Percentiles rank a stretch among this genome's conserved stretches.
Conservation (phyloP, 1,139 yeast species). For the Pichia sp. region DNA sequence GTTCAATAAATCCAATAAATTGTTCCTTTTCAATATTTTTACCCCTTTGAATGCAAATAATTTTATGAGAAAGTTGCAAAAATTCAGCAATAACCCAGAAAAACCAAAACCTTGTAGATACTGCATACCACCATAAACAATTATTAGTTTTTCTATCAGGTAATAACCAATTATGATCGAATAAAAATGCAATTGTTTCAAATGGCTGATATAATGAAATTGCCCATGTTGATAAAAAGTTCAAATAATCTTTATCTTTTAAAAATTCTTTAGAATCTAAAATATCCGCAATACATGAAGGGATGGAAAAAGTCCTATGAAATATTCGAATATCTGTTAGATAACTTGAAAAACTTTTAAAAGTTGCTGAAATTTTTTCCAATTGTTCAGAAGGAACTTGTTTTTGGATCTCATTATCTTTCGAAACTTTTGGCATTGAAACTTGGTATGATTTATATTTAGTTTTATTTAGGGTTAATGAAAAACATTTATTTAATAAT, state of each 20-base stretch:
- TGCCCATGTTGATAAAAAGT: constrained; percentile 25
- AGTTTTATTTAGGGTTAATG: background rate
- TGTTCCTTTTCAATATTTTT: constrained; percentile 9
- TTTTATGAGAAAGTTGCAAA: constrained; percentile 5
- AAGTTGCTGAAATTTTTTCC: background rate
- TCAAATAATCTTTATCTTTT: constrained; percentile 17
- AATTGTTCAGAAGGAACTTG: background rate
- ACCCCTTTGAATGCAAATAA: constrained; percentile 1
- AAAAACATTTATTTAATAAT: background rate
- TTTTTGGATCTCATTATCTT: background rate
- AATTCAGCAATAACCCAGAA: constrained; percentile 44
- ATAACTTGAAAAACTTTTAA: constrained; percentile 36
- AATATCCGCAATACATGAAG: constrained; percentile 40
- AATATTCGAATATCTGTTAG: constrained; percentile 49
- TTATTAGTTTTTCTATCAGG: constrained; percentile 32
- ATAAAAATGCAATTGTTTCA: constrained; percentile 54
- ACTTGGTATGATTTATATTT: background rate
- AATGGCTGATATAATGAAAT: constrained; percentile 37
- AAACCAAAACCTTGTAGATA: constrained; percentile 57
- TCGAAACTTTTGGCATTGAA: background rate
- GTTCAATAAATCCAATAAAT: constrained; percentile 21
- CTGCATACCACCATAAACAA: constrained; percentile 25
- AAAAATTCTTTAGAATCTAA: constrained; percentile 32
- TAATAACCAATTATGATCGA: constrained; percentile 50
- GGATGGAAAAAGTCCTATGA: constrained; percentile 46